Percentiles rank a stretch among this genome's conserved stretches.
These are phyloP conservation scores for Colletotrichum echinochloae DNA, from an alignment of 2,329 filamentous ascomycete species.

Conservation along the genomic window DNA sequence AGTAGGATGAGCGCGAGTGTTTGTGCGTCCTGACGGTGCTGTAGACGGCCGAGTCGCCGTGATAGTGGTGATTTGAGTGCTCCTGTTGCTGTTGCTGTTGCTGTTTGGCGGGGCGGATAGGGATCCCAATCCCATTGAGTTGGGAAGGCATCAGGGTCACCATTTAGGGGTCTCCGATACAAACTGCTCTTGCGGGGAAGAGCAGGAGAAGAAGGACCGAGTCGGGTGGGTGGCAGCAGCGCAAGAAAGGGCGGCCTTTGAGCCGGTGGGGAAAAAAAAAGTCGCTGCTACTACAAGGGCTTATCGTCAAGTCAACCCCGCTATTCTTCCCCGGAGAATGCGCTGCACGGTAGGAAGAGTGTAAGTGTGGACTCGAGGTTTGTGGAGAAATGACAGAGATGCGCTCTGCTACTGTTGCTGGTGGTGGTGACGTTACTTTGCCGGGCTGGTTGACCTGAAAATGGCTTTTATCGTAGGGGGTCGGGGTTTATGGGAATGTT, in stretches of 20 bases:
- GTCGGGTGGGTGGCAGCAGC: constrained; percentile 14
- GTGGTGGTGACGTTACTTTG: not conserved
- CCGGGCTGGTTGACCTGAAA: constrained; percentile 26
- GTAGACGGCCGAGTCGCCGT: constrained; percentile 40
- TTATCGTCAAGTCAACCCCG: constrained; percentile 41
- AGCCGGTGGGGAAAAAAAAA: constrained; percentile 8
- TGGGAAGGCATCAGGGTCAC: constrained; percentile 49
- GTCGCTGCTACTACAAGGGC: constrained; percentile 33
- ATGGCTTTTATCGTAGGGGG: constrained; percentile 15
- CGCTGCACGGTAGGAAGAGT: constrained; percentile 32
- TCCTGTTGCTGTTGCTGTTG: constrained; percentile 38
- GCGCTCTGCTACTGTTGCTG: constrained; percentile 3
- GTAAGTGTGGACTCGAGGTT: constrained; percentile 37
- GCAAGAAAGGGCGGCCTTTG: constrained; percentile 23
- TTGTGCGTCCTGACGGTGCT: constrained; percentile 61
- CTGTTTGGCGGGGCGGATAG: constrained; percentile 51
- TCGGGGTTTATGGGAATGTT: constrained; percentile 30
- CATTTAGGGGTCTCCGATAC: constrained; percentile 36
- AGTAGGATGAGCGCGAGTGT: constrained; percentile 72
- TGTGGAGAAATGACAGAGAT: constrained; percentile 36
- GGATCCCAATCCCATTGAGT: constrained; percentile 49
- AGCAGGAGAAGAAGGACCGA: constrained; percentile 20
- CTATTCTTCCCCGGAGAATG: constrained; percentile 39
- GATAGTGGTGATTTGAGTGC: constrained; percentile 36
- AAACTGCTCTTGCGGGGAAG: constrained; percentile 33